These are phyloP conservation scores for Populus alba DNA, from an alignment of 345 rosid species.

Conservation along the genomic window DNA sequence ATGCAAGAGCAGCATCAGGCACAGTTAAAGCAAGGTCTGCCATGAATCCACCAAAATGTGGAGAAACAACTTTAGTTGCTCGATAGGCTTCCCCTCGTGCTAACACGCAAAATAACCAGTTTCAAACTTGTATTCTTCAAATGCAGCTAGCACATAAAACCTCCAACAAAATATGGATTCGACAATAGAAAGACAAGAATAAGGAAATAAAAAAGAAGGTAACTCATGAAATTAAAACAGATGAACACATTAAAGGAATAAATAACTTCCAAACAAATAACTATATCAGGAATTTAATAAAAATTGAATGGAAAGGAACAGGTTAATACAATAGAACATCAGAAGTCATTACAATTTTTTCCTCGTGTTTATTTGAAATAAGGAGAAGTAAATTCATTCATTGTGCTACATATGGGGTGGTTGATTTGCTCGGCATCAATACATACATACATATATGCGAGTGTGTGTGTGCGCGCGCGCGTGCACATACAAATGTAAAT, in stretches of 20 bases:
- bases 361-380: neutral
- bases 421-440: neutral
- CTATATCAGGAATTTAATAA: neutral
- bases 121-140: slow-evolving; percentile 12
- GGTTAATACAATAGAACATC: neutral
- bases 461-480: too few species aligned
- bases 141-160: slow-evolving; percentile 21
- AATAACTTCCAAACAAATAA: neutral
- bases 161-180: slow-evolving; percentile 8
- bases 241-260: neutral
- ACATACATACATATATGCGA: too few species aligned
- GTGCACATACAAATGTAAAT: neutral
- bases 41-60: slow-evolving; percentile 43
- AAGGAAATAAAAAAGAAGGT: slow-evolving; percentile 4
- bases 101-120: slow-evolving; percentile 12
- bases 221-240: neutral
- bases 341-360: neutral
- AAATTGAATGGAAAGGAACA: neutral
- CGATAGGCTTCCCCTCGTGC: slow-evolving; percentile 24
- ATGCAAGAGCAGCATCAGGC: slow-evolving; percentile 27
- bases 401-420: neutral
- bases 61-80: slow-evolving; percentile 13
- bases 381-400: neutral
- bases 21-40: slow-evolving; percentile 58
- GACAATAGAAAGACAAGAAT: slow-evolving; percentile 14